Base-by-base conservation (phyloP, 441 rosid species). In the Populus tomentosa region DNA sequence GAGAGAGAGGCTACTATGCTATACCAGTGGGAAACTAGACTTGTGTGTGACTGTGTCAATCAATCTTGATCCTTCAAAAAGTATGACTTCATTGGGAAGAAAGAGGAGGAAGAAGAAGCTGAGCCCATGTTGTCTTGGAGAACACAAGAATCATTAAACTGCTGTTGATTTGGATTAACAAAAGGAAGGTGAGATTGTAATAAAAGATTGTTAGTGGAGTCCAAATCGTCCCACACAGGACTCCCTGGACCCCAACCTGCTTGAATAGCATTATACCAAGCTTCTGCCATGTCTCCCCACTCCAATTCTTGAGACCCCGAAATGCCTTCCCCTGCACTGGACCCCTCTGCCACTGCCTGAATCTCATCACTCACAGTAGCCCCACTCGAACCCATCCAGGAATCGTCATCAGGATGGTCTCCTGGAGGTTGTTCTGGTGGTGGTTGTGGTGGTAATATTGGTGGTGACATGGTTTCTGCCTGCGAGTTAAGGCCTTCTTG, bases 191-290 rank as follows among this genome's bases (percentile, higher is more conserved):
- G 82, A 65, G 91, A 84, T 56, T 84, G 89, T 32, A 89, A 61
- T 20, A 89, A 80, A 42, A 89, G 83, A 79, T 86, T 85, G 83
- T 85, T 84, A 40, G 75, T 75, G 33, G 87, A 70, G 68, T 93
- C 99, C 78, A 95, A 80, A 83, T 95, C 95, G 83, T 95, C 98
- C 98, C 98, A 95, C 1, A 95, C 92, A 14, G 98, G 85, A 81
- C 97, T 95, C 28, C 90, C 98, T 20, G 97, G 98, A 53, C 95
- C 98, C 98, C 98, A 95, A 69, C 91, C 97, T 32, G 86, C 87
- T 16, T 92, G 94, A 77, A 92, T 90, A 59, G 97, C 88, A 87
- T 88, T 89, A 85, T 89, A 85, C 98, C 98, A 95, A 68, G 87
- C 90, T 65, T 89, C 97, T 23, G 88, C 88, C 95, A 90, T 88